Evolutionary conservation across 202 grass and related monocot species (phyloP), one percentile per base, ranked within the genome.

Genomic region (Schoenoplectus tabernaemontani): DNA sequence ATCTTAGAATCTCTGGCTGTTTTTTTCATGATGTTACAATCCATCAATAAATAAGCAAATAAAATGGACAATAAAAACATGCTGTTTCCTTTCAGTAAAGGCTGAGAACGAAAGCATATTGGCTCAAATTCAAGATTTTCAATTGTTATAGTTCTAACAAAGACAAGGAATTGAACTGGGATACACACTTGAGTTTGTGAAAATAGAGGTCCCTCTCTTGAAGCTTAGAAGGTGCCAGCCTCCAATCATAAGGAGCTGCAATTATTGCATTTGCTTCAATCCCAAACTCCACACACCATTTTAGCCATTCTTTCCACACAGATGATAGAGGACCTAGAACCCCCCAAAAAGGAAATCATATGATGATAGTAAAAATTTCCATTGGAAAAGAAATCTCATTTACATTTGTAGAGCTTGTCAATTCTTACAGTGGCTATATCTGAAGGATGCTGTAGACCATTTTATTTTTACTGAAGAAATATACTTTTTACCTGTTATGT

Each of bases 271-370:
- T 93, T 70, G 93, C 83, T 85, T 97, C 93, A 81, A 97, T 97
- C 50, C 93, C 93, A 91, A 97, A 97, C 19, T 97, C 90, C 37
- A 97, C 87, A 87, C 90, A 97, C 90, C 93, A 97, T 91, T 89
- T 97, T 65, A 97, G 85, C 90, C 93, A 97, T 89, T 91, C 90
- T 89, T 97, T 97, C 93, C 93, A 97, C 69, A 97, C 85, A 75
- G 93, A 97, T 84, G 93, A 93, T 63, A 97, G 86, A 87, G 88
- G 93, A 88, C 93, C 93, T 93, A 82, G 82, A 87, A 37, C 36
- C 36, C 36, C 63, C 37, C 64, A 78, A 82, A 89, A 76, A 84
- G n/a, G 22, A 50, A 63, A 86, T 60, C 28, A 78, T 82, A 70
- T 73, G 2, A 32, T 56, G 38, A 23, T 59, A 39, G 38, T 44